A percentile compares a stretch with the other conserved stretches of the same genome.
These are phyloP conservation scores for Ambrosiella cleistominuta DNA, from an alignment of 2,329 filamentous ascomycete species.

Conservation along the genomic window DNA sequence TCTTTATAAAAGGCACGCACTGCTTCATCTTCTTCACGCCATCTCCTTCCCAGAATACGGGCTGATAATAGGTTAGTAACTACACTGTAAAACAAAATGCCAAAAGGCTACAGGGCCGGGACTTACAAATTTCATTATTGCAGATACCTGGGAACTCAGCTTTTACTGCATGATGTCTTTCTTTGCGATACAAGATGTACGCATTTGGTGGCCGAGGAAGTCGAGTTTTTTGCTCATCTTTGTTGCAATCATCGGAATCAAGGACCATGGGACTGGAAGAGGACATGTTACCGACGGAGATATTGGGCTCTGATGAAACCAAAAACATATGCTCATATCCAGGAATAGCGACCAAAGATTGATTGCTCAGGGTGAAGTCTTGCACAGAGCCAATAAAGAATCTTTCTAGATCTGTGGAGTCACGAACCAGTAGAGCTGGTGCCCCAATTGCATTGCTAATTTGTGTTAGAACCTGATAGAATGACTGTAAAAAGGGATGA, in stretches of 20 bases:
- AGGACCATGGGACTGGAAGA: neutral
- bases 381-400: slow-evolving; percentile 1
- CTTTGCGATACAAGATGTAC: slow-evolving; percentile 9
- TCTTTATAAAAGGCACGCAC: slow-evolving; percentile 1
- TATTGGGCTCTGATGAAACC: neutral
- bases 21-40: neutral
- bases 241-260: neutral
- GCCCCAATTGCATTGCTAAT: neutral
- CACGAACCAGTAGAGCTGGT: neutral
- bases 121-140: slow-evolving; percentile 11
- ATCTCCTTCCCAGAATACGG: neutral
- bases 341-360: neutral
- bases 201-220: slow-evolving; percentile 9
- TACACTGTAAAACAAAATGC: neutral
- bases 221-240: neutral
- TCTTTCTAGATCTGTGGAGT: neutral
- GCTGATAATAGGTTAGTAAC: slow-evolving; percentile 1
- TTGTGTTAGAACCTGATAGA: neutral
- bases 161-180: slow-evolving; percentile 4
- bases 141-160: neutral
- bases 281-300: neutral
- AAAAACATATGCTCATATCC: neutral
- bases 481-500: neutral
- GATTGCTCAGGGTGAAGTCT: neutral
- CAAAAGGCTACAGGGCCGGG: neutral